Base-by-base conservation (phyloP, 78 protist genomes). In the Dictyostelium brefeldianum region DNA sequence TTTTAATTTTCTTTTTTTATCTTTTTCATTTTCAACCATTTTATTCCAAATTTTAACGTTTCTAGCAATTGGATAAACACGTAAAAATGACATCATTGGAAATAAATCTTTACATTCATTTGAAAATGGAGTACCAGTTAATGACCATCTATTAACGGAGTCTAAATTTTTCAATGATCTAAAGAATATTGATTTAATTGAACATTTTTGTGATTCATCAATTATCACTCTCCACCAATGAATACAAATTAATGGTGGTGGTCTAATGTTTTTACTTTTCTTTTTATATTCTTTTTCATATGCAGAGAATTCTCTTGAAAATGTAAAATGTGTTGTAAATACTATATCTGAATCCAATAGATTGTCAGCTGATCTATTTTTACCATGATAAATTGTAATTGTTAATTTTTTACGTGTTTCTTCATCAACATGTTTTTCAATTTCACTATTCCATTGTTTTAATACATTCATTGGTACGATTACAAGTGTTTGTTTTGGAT, bases 41-140 rank as follows among this genome's bases (percentile, higher is more conserved):
- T 53, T 17, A 3, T 48, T 31, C 78, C 78, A 84, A 10, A 78
- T 54, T 43, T 50, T 12, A n/a, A 74, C 54, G 11, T 71, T 64
- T 17, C 64, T 15, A 10, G 91, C 91, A 5, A 84, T 43, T 20
- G 87, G 90, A 54, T 50, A 46, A 14, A 51, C 51, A 4, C 36
- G 81, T 1, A 94, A 82, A 59, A 81, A 89, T 17, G 83, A 67
- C 27, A 96, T 11, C 31, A 91, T 84, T 22, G 95, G 69, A 43
- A 47, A 92, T 89, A 96, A 67, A 27, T 96, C 98, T 0, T 87
- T 92, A 17, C 95, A 46, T 48, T 84, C n/a, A 50, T 96, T 96
- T 64, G 89, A 97, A 14, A 89, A 77, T 1, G 98, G 98, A 0
- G 98, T 97, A 9, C 97, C 98, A 18, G 97, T 77, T 47, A 97